These are phyloP conservation scores for Fraxinus angustifolia DNA, from an alignment of 305 asterid genomes.

Conservation along the genomic window DNA sequence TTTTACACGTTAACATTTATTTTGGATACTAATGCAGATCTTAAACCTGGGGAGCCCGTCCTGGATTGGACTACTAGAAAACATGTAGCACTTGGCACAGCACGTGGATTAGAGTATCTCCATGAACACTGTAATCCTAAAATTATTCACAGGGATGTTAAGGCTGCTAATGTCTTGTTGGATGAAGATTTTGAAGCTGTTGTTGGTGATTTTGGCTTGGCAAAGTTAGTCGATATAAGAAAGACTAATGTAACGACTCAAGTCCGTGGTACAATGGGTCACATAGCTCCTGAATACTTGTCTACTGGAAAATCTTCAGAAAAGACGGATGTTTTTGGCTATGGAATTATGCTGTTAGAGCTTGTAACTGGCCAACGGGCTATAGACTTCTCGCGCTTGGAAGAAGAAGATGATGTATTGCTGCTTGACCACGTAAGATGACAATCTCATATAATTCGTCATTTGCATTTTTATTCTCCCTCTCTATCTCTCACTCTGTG, in stretches of 20 bases:
- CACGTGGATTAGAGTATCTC: slow-evolving; percentile 84
- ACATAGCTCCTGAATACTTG: slow-evolving; percentile 84
- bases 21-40: slow-evolving; percentile 45
- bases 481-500: background rate
- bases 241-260: slow-evolving; percentile 85
- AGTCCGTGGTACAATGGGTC: slow-evolving; percentile 96
- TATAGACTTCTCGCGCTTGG: slow-evolving; percentile 85
- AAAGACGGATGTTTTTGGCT: slow-evolving; percentile 79
- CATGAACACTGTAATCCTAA: slow-evolving; percentile 91
- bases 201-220: slow-evolving; percentile 90
- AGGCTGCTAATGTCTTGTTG: slow-evolving; percentile 80
- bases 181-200: slow-evolving; percentile 88
- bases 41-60: slow-evolving; percentile 70
- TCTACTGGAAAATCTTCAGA: slow-evolving; percentile 88
- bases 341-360: slow-evolving; percentile 85
- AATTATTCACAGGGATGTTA: slow-evolving; percentile 86
- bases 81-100: slow-evolving; percentile 75
- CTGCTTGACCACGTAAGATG: slow-evolving; percentile 81
- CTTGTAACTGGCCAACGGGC: slow-evolving; percentile 90
- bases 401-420: slow-evolving; percentile 88
- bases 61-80: slow-evolving; percentile 76
- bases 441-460: background rate
- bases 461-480: background rate
- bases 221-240: slow-evolving; percentile 77
- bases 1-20: background rate